Base-by-base conservation (phyloP, 2,329 filamentous ascomycete genomes). In the Nigrospora sphaerica region DNA sequence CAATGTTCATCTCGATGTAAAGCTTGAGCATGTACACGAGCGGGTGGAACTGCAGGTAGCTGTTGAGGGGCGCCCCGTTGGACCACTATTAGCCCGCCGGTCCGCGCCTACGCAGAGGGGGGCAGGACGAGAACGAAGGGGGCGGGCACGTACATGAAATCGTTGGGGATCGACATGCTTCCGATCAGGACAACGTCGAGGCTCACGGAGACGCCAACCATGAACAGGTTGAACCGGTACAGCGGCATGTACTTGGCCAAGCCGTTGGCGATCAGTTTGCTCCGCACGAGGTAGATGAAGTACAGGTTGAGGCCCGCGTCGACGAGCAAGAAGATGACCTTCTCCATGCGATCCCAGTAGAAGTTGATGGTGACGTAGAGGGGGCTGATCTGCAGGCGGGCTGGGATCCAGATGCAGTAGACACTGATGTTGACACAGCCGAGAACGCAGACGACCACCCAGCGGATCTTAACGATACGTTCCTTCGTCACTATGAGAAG, bases 1-100 rank as follows among this genome's bases (percentile, higher is more conserved):
- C 67, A 65, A 72, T 71, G 28, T 61, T 62, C 62, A 72, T 65
- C 54, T 72, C 69, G 50, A 72, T 71, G 53, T 71, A 66, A 32
- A 72, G 60, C 49, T 71, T 72, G 43, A 70, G 64, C 12, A 68
- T 57, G 54, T 70, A 72, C 10, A 66, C 68, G 6, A 71, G 58
- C 1, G 69, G 68, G 45, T 70, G 67, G 54, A 72, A 69, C 51
- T 70, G 67, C 19, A 69, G 63, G 53, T 70, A 72, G 61, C 69
- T 63, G 33, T 28, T 28, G 23, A n/a, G n/a, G n/a, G n/a, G n/a
- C n/a, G 23, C 7, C 2, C 23, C 5, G 23, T 28, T 10, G 10
- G 6, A 9, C 23, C n/a, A n/a, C n/a, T n/a, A 10, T 28, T 28
- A 28, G 23, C 7, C 23, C 2, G 23, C 23, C 23, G n/a, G n/a